Percentiles rank a stretch among this genome's conserved stretches.
phyloP scores from a whole-genome alignment of 78 protist species.

The Dictyostelium intermedium region DNA sequence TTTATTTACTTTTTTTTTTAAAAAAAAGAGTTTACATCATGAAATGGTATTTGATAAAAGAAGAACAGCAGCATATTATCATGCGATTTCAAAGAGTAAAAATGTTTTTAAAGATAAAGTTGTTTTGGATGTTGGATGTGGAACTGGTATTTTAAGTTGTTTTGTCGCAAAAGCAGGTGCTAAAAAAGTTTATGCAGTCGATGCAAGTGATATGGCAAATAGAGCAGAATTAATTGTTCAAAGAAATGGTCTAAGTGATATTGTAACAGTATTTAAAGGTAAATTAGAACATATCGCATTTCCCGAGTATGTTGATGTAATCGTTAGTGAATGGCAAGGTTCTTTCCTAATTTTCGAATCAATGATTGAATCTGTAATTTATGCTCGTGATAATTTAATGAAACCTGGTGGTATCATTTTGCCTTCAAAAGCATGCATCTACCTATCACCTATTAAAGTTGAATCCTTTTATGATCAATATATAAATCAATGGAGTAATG shows the following conservation, averaged over 20 bases:
- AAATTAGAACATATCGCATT: constrained; percentile 75
- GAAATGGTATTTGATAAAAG: constrained; percentile 78
- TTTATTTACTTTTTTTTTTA: background rate
- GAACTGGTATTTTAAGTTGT: constrained; percentile 65
- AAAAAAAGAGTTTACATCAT: constrained; percentile 42
- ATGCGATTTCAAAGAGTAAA: constrained; percentile 46
- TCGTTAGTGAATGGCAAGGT: constrained; percentile 92
- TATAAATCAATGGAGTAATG: constrained; percentile 56
- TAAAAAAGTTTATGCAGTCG: constrained; percentile 86
- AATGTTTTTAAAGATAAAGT: constrained; percentile 68
- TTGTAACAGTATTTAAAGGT: constrained; percentile 44
- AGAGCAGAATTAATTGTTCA: constrained; percentile 65
- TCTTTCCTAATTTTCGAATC: constrained; percentile 72
- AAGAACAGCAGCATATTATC: constrained; percentile 71
- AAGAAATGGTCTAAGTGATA: constrained; percentile 58
- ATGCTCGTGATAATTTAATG: constrained; percentile 44
- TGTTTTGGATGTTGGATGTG: constrained; percentile 79
- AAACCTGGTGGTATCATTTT: constrained; percentile 79
- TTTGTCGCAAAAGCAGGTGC: constrained; percentile 72
- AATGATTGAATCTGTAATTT: constrained; percentile 50
- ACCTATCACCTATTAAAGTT: constrained; percentile 80
- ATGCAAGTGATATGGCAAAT: constrained; percentile 87
- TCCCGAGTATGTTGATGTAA: constrained; percentile 82
- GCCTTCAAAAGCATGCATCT: constrained; percentile 77
- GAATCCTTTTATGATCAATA: constrained; percentile 29